A percentile compares a stretch with the other conserved stretches of the same genome.
These are phyloP conservation scores for Colletotrichum costaricense DNA, from an alignment of 2,329 filamentous ascomycete species.

Conservation along the genomic window DNA sequence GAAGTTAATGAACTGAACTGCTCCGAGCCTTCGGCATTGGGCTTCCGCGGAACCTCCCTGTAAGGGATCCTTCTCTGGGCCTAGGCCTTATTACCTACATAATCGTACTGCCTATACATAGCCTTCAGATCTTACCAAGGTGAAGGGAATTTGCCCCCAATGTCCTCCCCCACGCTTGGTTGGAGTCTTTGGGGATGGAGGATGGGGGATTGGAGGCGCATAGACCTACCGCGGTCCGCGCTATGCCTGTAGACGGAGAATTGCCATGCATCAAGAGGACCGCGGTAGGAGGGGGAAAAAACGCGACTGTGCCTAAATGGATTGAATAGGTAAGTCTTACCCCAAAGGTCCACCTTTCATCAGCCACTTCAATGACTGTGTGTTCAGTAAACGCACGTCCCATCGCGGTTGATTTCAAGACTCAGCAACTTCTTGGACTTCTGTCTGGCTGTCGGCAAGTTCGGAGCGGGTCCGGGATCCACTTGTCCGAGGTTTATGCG, in stretches of 20 bases:
- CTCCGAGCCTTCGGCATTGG: neutral
- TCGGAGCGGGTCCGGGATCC: slow-evolving; percentile 27
- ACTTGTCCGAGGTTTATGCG: slow-evolving; percentile 33
- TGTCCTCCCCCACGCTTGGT: neutral
- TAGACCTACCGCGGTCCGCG: neutral
- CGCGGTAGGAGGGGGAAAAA: neutral
- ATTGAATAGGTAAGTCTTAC: neutral
- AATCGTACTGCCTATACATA: neutral
- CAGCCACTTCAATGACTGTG: neutral
- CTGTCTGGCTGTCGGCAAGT: slow-evolving; percentile 15
- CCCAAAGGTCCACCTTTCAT: neutral
- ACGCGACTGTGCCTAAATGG: neutral
- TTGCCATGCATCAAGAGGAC: neutral
- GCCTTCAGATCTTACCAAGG: neutral
- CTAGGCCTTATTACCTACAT: neutral
- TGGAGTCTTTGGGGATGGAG: neutral
- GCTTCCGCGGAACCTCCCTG: neutral
- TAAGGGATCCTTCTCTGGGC: neutral
- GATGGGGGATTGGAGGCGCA: neutral
- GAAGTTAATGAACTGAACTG: neutral
- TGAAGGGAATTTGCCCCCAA: neutral
- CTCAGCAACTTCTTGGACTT: neutral
- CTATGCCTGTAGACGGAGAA: neutral
- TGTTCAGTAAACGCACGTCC: neutral
- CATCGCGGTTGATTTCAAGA: neutral